These are phyloP conservation scores for Rhynchospora breviuscula DNA, from an alignment of 176 grass and related monocot species.

Conservation along the genomic window DNA sequence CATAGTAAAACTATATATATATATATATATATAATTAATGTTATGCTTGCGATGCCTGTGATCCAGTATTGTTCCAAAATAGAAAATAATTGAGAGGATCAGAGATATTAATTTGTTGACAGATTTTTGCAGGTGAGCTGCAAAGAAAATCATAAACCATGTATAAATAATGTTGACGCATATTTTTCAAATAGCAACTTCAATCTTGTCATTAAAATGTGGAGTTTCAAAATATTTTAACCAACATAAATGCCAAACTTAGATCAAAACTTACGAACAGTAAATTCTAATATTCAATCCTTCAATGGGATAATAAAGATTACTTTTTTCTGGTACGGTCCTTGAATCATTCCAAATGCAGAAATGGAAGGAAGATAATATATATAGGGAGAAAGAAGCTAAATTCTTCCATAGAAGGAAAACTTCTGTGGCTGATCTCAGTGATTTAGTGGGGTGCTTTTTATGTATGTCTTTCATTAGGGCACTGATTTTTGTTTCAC, in stretches of 20 bases:
- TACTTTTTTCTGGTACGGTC: background rate
- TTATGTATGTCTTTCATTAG: background rate
- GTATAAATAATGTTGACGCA: background rate
- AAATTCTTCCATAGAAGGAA: background rate
- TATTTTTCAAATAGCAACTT: background rate
- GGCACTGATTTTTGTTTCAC: background rate
- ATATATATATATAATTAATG: too few relatives aligned
- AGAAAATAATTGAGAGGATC: background rate
- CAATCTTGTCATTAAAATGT: background rate
- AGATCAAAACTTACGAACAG: background rate
- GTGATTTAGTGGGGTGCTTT: background rate
- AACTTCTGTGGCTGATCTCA: background rate
- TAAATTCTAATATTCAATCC: background rate
- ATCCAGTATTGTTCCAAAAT: background rate
- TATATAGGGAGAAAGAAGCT: background rate
- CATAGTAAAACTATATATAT: too few relatives aligned
- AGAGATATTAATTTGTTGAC: background rate
- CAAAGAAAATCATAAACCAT: background rate
- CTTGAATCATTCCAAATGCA: background rate
- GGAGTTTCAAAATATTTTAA: background rate
- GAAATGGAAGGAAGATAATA: background rate
- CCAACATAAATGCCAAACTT: background rate
- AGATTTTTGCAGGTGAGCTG: background rate
- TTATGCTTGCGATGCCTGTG: background rate
- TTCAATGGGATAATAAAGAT: background rate